Evolutionary conservation across 202 grass and related monocot genomes (phyloP).

Genomic region (Panicum hallii): DNA sequence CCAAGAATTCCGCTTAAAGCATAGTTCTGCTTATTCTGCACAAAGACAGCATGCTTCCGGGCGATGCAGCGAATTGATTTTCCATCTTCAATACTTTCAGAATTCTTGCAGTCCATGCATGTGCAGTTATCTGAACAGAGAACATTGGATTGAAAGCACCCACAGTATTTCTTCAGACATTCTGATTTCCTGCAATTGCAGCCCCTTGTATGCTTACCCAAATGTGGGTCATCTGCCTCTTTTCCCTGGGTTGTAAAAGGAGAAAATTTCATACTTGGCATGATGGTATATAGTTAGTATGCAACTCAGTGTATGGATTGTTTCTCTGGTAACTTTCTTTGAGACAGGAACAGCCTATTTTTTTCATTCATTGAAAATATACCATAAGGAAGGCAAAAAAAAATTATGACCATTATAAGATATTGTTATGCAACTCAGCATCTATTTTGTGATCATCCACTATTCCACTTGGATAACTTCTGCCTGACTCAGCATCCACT

Average conservation of each 20-base stretch:
- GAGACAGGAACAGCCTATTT: background rate
- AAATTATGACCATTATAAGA: too few relatives aligned
- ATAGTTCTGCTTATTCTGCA: conserved; percentile 62
- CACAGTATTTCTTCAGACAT: conserved; percentile 78
- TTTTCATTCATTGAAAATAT: background rate
- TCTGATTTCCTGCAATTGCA: conserved; percentile 78
- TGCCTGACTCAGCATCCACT: too few relatives aligned
- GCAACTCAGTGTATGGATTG: conserved; percentile 17
- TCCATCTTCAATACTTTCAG: conserved; percentile 60
- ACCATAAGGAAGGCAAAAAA: background rate
- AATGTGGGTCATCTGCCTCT: conserved; percentile 45
- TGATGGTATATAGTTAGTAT: background rate
- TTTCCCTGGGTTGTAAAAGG: conserved; percentile 45
- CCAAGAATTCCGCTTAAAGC: conserved; percentile 52
- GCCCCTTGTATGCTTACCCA: conserved; percentile 70
- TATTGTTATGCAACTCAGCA: too few relatives aligned
- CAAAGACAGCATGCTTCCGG: conserved; percentile 46
- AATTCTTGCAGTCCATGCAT: conserved; percentile 77
- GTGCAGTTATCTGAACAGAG: conserved; percentile 80
- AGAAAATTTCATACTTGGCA: background rate
- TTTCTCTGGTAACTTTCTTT: background rate
- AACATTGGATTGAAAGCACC: conserved; percentile 72
- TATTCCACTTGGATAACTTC: too few relatives aligned
- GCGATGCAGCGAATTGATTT: conserved; percentile 43
- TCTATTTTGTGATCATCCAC: too few relatives aligned